Conservation (phyloP, 176 grass and related monocot species). For the Stipa capillata region DNA sequence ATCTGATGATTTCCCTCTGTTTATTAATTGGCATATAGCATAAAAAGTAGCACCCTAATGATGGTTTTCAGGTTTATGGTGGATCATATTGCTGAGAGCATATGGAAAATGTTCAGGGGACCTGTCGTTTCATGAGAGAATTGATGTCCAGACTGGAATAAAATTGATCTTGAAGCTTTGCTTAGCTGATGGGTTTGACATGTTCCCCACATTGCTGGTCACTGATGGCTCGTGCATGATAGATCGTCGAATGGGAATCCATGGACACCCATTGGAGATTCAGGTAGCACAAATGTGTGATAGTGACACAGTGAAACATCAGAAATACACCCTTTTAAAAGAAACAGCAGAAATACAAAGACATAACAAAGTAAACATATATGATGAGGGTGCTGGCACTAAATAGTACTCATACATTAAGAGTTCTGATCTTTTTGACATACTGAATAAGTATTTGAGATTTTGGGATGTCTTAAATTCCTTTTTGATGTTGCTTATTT, state of each 20-base stretch:
- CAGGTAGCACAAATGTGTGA: slow-evolving; percentile 24
- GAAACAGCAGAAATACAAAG: neutral
- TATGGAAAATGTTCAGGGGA: slow-evolving; percentile 79
- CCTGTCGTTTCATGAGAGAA: slow-evolving; percentile 69
- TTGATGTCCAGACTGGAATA: slow-evolving; percentile 77
- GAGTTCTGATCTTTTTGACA: neutral
- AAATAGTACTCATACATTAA: neutral
- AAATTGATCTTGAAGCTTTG: slow-evolving; percentile 91
- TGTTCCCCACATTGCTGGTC: slow-evolving; percentile 81
- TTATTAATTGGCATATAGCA: neutral
- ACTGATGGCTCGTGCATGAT: slow-evolving; percentile 98
- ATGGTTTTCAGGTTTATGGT: slow-evolving; percentile 64
- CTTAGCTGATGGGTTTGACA: slow-evolving; percentile 82
- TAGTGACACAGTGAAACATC: neutral
- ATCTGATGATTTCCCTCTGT: neutral
- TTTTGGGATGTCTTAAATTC: neutral
- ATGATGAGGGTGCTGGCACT: neutral
- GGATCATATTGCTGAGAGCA: slow-evolving; percentile 82
- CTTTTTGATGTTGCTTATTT: neutral
- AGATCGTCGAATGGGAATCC: slow-evolving; percentile 83
- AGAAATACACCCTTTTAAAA: neutral
- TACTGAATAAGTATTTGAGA: neutral
- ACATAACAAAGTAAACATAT: neutral
- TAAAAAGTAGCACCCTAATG: neutral
- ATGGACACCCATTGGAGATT: slow-evolving; percentile 91